Conservation (phyloP, 306 rosid genomes). For the Biancaea sappan region DNA sequence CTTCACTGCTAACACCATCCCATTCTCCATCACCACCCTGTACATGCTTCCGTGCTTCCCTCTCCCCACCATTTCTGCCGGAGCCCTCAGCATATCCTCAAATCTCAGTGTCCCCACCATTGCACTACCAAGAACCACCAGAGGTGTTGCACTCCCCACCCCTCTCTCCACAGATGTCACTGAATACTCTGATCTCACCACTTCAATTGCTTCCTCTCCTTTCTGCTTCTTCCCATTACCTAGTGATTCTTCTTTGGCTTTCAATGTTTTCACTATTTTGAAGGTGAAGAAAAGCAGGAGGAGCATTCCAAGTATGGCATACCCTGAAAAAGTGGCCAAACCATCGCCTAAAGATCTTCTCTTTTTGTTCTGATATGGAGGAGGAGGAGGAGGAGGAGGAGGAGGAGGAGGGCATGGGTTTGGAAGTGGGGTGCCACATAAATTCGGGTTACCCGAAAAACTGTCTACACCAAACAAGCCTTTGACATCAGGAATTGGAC, state of each 20-base stretch:
- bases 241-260: conserved; percentile 21
- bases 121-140: conserved; percentile 50
- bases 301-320: conserved; percentile 41
- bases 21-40: conserved; percentile 62
- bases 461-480: conserved; percentile 47
- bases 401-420: conserved; percentile 37
- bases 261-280: conserved; percentile 26
- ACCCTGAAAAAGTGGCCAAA: conserved; percentile 53
- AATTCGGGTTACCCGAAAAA: conserved; percentile 55
- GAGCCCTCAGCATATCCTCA: conserved; percentile 73
- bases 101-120: conserved; percentile 41
- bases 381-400: conserved; percentile 31
- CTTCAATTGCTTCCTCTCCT: conserved; percentile 27
- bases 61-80: conserved; percentile 70
- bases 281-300: conserved; percentile 36
- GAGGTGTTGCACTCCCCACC: conserved; percentile 39
- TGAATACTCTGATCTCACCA: conserved; percentile 52
- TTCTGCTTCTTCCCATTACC: conserved; percentile 32
- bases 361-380: conserved; percentile 7
- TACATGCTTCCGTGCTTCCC: conserved; percentile 75
- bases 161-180: conserved; percentile 55
- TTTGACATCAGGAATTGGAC: conserved; percentile 45
- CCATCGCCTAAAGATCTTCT: not conserved
- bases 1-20: conserved; percentile 64
- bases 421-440: conserved; percentile 67